Evolutionary conservation across 768 basidiomycete genomes (phyloP).

Genomic region (Obba rivulosa): DNA sequence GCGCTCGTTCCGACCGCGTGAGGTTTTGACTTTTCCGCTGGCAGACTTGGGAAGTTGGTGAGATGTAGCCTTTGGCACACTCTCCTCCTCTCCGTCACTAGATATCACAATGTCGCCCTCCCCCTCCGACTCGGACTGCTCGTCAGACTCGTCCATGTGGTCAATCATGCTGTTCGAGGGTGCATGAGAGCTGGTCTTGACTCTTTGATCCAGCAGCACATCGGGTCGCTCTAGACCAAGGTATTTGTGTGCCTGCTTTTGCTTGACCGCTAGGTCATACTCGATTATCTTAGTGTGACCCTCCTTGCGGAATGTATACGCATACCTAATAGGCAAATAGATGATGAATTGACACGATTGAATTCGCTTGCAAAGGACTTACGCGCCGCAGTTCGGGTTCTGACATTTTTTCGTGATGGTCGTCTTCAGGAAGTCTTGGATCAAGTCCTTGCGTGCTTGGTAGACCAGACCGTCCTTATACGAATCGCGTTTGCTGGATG

Average conservation of each 20-base stretch:
- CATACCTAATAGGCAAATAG: constrained; percentile 40
- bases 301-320: constrained; percentile 90
- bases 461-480: constrained; percentile 90
- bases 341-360: constrained; percentile 2
- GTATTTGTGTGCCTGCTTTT: constrained; percentile 56
- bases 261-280: constrained; percentile 78
- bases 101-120: constrained; percentile 43
- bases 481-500: constrained; percentile 63
- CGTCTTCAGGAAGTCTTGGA: constrained; percentile 73
- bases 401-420: constrained; percentile 70
- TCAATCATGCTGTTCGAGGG: background rate
- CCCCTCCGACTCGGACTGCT: constrained; percentile 44
- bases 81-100: constrained; percentile 38
- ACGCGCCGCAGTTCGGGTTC: constrained; percentile 76
- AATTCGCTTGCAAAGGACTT: constrained; percentile 13
- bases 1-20: constrained; percentile 82
- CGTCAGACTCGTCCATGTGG: constrained; percentile 35
- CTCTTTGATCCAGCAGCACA: constrained; percentile 52
- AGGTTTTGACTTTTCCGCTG: constrained; percentile 71
- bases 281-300: constrained; percentile 93
- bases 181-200: constrained; percentile 3
- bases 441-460: constrained; percentile 77
- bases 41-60: constrained; percentile 57
- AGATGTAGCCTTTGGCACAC: background rate
- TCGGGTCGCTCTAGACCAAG: constrained; percentile 64